These are phyloP conservation scores for Cucumis hystrix DNA, from an alignment of 306 rosid genomes.

Conservation along the genomic window DNA sequence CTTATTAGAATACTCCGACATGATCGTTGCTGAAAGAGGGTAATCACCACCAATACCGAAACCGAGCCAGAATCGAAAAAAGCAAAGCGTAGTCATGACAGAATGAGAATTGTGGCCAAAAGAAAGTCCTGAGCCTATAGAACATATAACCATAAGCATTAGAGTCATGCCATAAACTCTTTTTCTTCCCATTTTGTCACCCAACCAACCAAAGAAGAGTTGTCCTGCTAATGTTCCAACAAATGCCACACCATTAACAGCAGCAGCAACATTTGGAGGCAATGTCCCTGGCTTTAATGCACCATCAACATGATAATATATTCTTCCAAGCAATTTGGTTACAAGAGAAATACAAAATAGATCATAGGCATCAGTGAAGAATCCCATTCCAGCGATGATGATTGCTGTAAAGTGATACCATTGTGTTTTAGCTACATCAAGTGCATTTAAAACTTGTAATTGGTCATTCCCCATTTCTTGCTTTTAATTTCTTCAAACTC, in stretches of 20 bases:
- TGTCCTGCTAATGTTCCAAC: slow-evolving; percentile 62
- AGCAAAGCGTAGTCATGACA: slow-evolving; percentile 25
- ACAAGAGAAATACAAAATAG: slow-evolving; percentile 59
- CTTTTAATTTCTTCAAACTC: too few relatives aligned
- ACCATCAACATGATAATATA: slow-evolving; percentile 53
- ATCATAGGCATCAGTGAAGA: slow-evolving; percentile 80
- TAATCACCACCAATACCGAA: slow-evolving; percentile 81
- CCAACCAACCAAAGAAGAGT: slow-evolving; percentile 84
- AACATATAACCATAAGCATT: slow-evolving; percentile 44
- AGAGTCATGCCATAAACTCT: slow-evolving; percentile 66
- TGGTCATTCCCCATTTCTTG: slow-evolving; percentile 33
- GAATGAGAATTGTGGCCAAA: slow-evolving; percentile 35
- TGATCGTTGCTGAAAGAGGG: slow-evolving; percentile 67
- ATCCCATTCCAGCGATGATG: slow-evolving; percentile 69
- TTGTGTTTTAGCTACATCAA: slow-evolving; percentile 63
- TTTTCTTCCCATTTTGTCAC: slow-evolving; percentile 63
- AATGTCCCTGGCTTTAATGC: slow-evolving; percentile 40
- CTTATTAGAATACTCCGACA: slow-evolving; percentile 72
- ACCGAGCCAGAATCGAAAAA: slow-evolving; percentile 75
- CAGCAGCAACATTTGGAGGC: slow-evolving; percentile 61
- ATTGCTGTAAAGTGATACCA: slow-evolving; percentile 75
- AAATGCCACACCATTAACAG: slow-evolving; percentile 64
- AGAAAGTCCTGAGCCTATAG: slow-evolving; percentile 46
- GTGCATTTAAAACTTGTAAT: slow-evolving; percentile 45
- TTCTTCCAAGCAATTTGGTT: slow-evolving; percentile 65